Evolutionary conservation across 495 filamentous ascomycete genomes (phyloP).

Genomic region (Rusavskia elegans): DNA sequence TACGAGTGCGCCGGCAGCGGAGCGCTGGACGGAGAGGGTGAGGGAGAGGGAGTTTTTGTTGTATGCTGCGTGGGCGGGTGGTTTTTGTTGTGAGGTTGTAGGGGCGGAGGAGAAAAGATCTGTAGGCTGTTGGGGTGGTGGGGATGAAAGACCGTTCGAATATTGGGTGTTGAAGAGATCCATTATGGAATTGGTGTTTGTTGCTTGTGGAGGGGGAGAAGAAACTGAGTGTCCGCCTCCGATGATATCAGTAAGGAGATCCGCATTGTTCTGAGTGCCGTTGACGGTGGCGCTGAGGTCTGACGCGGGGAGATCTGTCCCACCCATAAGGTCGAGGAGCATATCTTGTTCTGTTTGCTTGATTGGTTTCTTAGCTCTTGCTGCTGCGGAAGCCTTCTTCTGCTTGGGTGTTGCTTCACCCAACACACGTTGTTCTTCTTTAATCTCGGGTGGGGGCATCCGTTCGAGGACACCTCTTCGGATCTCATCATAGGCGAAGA

Average conservation of each 20-base stretch:
- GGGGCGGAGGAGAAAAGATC: conserved; percentile 28
- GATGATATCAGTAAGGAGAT: conserved; percentile 77
- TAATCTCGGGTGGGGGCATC: conserved; percentile 94
- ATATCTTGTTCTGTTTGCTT: conserved; percentile 83
- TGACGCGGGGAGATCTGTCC: conserved; percentile 43
- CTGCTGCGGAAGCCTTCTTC: conserved; percentile 51
- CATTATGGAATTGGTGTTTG: conserved; percentile 67
- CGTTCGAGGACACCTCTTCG: conserved; percentile 83
- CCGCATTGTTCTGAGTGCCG: conserved; percentile 62
- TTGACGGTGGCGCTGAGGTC: conserved; percentile 19
- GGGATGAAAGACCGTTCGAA: conserved; percentile 25
- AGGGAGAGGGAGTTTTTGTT: conserved; percentile 72
- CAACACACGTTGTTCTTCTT: conserved; percentile 77
- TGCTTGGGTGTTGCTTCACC: conserved; percentile 64
- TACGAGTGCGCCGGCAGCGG: conserved; percentile 53
- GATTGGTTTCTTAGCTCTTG: conserved; percentile 53
- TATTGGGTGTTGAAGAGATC: conserved; percentile 50
- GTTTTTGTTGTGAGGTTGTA: conserved; percentile 31
- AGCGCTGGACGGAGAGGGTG: conserved; percentile 66
- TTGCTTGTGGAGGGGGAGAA: conserved; percentile 36
- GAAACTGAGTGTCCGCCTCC: conserved; percentile 31
- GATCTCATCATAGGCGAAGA: conserved; percentile 80
- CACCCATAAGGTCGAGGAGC: conserved; percentile 84
- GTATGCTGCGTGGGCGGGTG: conserved; percentile 50
- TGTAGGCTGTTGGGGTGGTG: conserved; percentile 20